Conservation (phyloP, 371 early-diverging fungal species). For the Mucor plumbeus region DNA sequence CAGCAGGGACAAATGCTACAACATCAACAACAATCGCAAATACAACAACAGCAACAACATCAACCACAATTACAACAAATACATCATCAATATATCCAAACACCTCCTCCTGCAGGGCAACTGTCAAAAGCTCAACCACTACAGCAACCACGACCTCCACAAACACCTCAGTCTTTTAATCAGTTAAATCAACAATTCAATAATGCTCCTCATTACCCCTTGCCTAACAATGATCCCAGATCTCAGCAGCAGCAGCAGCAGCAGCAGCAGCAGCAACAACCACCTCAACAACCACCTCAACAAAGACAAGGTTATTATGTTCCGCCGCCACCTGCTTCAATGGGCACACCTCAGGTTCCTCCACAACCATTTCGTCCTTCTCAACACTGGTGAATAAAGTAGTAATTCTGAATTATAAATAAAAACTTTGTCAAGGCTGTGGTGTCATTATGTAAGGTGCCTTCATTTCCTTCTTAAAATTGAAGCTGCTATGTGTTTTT, state of each 20-base stretch:
- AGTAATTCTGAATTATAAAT: not conserved
- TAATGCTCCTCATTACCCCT: not conserved
- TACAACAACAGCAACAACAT: not conserved
- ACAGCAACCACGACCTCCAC: not conserved
- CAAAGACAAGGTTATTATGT: constrained; percentile 9
- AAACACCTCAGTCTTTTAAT: not conserved
- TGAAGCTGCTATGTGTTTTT: too few relatives aligned
- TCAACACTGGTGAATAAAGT: not conserved
- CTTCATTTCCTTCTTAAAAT: too few relatives aligned
- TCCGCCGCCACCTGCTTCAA: constrained; percentile 16
- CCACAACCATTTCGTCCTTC: constrained; percentile 10
- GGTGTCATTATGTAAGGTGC: too few relatives aligned
- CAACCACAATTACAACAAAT: constrained; percentile 7
- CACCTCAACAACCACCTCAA: not conserved
- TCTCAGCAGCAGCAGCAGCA: constrained; percentile 2
- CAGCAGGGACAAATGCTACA: too few relatives aligned
- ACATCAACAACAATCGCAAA: not conserved
- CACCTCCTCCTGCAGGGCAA: not conserved
- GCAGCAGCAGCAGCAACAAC: not conserved
- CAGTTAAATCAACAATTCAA: not conserved
- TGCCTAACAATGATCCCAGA: not conserved
- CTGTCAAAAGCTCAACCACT: not conserved
- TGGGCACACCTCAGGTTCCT: constrained; percentile 14
- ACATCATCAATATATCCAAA: constrained; percentile 9
- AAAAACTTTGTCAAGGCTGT: too few relatives aligned